Evolutionary conservation across 2,329 filamentous ascomycete species (phyloP).

Genomic region (Fusarium pilosicola): DNA sequence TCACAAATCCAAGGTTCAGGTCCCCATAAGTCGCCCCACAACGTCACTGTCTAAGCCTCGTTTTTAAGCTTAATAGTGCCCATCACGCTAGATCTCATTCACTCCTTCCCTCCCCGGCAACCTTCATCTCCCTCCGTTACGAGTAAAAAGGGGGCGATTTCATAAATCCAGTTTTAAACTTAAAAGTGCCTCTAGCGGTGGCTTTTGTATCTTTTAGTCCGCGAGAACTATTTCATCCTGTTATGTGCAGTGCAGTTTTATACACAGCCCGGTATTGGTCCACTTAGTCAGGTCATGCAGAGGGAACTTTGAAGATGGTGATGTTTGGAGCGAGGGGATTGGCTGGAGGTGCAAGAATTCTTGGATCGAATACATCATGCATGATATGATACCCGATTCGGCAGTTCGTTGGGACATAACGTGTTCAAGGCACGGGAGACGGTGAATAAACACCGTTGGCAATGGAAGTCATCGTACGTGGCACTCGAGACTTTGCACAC

Average conservation of each 20-base stretch:
- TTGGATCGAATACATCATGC: neutral
- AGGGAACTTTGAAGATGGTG: neutral
- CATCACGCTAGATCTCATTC: slow-evolving; percentile 23
- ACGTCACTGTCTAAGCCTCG: slow-evolving; percentile 29
- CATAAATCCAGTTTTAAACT: slow-evolving; percentile 1
- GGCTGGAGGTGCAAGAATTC: neutral
- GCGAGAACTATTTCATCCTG: neutral
- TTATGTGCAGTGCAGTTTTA: neutral
- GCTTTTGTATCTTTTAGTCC: neutral
- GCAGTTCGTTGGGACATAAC: neutral
- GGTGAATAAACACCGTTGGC: neutral
- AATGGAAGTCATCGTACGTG: neutral
- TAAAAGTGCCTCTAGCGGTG: neutral
- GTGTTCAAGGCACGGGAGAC: neutral
- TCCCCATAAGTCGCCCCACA: slow-evolving; percentile 2
- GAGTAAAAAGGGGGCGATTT: slow-evolving; percentile 12
- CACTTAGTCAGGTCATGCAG: neutral
- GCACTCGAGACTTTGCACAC: neutral
- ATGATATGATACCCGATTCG: neutral
- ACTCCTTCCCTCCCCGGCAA: neutral
- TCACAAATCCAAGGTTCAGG: neutral
- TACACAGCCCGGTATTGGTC: neutral
- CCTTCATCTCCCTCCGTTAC: neutral
- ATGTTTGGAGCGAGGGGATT: neutral
- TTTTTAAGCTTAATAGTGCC: slow-evolving; percentile 30